Percentiles rank a stretch among this genome's conserved stretches.
phyloP scores from a whole-genome alignment of 1,139 yeast genomes.

The Yamadazyma dendronema region DNA sequence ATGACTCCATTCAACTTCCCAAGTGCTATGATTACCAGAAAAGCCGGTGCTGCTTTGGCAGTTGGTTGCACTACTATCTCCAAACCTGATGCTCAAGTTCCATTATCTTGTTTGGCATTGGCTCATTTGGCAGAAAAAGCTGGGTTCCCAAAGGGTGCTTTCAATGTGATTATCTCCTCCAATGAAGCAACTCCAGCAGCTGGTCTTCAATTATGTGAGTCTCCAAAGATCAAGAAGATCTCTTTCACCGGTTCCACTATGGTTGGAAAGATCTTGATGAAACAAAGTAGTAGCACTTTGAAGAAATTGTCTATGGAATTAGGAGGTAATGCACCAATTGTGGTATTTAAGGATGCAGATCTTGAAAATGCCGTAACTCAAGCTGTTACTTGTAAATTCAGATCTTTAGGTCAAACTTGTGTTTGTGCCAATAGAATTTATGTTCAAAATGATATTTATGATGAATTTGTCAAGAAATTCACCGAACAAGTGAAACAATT shows the following conservation, averaged over 20 bases:
- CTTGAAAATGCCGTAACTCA: conserved; percentile 48
- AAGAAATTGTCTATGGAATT: conserved; percentile 52
- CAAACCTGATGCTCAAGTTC: conserved; percentile 48
- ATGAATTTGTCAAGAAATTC: conserved; percentile 44
- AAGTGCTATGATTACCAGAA: conserved; percentile 48
- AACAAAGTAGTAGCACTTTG: conserved; percentile 44
- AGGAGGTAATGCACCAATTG: conserved; percentile 54
- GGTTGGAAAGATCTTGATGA: conserved; percentile 53
- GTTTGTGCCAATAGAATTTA: conserved; percentile 85
- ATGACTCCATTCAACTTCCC: conserved; percentile 51
- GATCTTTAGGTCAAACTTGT: conserved; percentile 85
- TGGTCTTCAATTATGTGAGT: conserved; percentile 36
- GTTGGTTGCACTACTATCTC: conserved; percentile 48
- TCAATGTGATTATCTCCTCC: conserved; percentile 40
- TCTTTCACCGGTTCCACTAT: conserved; percentile 60
- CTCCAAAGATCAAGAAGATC: conserved; percentile 42
- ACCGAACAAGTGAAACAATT: conserved; percentile 31
- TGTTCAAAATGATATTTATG: conserved; percentile 68
- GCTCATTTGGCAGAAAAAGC: conserved; percentile 45
- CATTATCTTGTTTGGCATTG: conserved; percentile 43
- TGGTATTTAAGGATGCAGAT: conserved; percentile 49
- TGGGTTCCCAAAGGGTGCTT: conserved; percentile 45
- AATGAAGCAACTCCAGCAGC: conserved; percentile 34
- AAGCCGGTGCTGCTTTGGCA: conserved; percentile 50
- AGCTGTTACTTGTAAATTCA: conserved; percentile 56